Conservation (phyloP, 2,329 filamentous ascomycete species). For the Trichoderma pleuroti region DNA sequence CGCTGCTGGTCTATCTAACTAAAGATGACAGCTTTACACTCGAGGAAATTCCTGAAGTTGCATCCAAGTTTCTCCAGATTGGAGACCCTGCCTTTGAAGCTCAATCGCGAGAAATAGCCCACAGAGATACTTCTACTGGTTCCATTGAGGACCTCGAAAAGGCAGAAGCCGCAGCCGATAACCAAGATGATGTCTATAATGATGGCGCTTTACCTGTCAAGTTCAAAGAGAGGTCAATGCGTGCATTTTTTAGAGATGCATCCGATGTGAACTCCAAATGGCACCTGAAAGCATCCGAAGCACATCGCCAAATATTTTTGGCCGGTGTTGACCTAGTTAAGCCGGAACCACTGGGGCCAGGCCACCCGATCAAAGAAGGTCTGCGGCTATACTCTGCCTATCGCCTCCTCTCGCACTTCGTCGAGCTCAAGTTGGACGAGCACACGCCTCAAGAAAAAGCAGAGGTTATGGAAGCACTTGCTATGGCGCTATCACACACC, state of each 20-base stretch:
- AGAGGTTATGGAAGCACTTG: slow-evolving; percentile 27
- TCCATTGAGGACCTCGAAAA: slow-evolving; percentile 25
- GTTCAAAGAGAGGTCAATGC: slow-evolving; percentile 32
- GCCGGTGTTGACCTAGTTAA: slow-evolving; percentile 21
- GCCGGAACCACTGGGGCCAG: neutral
- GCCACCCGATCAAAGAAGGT: neutral
- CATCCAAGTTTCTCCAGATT: slow-evolving; percentile 27
- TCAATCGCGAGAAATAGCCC: slow-evolving; percentile 16
- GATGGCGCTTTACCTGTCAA: slow-evolving; percentile 29
- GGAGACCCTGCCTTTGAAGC: slow-evolving; percentile 27
- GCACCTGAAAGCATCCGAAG: slow-evolving; percentile 25
- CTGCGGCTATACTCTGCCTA: slow-evolving; percentile 20
- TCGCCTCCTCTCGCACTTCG: slow-evolving; percentile 24
- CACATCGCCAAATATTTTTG: slow-evolving; percentile 26
- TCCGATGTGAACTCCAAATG: neutral
- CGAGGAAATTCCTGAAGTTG: slow-evolving; percentile 28
- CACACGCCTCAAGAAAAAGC: slow-evolving; percentile 21
- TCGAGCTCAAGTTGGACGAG: slow-evolving; percentile 17
- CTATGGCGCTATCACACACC: slow-evolving; percentile 21
- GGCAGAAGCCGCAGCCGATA: neutral
- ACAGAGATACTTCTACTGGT: slow-evolving; percentile 5
- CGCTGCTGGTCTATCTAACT: slow-evolving; percentile 23
- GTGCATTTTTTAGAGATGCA: slow-evolving; percentile 26
- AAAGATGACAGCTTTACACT: slow-evolving; percentile 24
- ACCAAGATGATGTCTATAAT: slow-evolving; percentile 24